These are phyloP conservation scores for Candida albicans DNA, from an alignment of 1,139 yeast genomes.

Conservation along the genomic window DNA sequence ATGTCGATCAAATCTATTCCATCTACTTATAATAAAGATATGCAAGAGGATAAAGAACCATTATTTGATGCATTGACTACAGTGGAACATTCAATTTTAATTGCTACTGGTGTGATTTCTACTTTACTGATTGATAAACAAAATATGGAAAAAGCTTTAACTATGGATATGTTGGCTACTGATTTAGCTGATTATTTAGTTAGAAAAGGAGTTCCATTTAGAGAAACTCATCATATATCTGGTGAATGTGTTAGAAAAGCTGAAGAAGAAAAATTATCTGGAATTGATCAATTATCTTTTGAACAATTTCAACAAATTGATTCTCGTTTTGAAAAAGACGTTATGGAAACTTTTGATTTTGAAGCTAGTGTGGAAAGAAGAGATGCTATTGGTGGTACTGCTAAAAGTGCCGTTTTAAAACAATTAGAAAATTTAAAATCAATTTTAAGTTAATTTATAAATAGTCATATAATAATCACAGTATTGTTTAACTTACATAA, in stretches of 20 bases:
- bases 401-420: conserved; percentile 78
- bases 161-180: conserved; percentile 99
- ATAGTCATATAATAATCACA: no score
- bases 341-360: conserved; percentile 79
- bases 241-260: conserved; percentile 96
- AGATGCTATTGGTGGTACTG: conserved; percentile 96
- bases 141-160: conserved; percentile 81
- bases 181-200: conserved; percentile 97
- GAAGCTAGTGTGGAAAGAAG: conserved; percentile 96
- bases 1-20: conserved; percentile 96
- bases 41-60: conserved; percentile 99
- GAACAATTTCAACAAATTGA: conserved; percentile 82
- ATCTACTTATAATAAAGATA: conserved; percentile 94
- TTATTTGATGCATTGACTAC: conserved; percentile 87
- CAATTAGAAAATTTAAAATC: conserved; percentile 56
- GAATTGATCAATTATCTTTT: conserved; percentile 76
- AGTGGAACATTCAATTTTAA: conserved; percentile 87
- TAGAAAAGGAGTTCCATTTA: conserved; percentile 96
- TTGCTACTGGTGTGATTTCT: conserved; percentile 94
- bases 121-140: conserved; percentile 72
- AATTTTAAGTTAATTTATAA: conserved; percentile 5
- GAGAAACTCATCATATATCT: conserved; percentile 97
- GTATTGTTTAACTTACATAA: no score
- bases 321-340: conserved; percentile 76
- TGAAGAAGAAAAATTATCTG: conserved; percentile 71